Base-by-base conservation (phyloP, 2,329 filamentous ascomycete genomes). In the Colletotrichum tanaceti region DNA sequence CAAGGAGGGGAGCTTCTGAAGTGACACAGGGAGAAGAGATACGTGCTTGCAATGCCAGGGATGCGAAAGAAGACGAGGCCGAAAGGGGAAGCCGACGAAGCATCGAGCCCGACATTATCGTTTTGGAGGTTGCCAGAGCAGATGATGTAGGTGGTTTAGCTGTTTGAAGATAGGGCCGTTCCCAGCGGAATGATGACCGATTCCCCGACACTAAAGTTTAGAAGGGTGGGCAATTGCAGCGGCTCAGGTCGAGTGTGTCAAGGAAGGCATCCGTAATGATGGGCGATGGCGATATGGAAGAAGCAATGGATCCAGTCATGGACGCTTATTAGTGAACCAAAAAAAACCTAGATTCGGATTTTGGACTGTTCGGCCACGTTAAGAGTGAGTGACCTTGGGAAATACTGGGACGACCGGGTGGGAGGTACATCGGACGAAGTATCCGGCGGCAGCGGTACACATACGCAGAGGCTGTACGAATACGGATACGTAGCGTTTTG, bases 61-160 rank as follows among this genome's bases (percentile, higher is more conserved):
- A 22, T 22, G n/a, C 20, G 39, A 44, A 54, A 28, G 35, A 53
- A 38, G 22, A 20, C 18, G 28, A 54, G 22, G 59, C 59, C 47
- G 47, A 46, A 62, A 55, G 50, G 50, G 62, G 47, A 60, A 52
- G 62, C 46, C 38, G 54, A 64, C 24, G 44, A 58, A n/a, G 53
- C 52, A 50, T 35, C 22, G 18, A 41, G 46, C n/a, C 18, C 9
- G 55, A n/a, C 35, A 60, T 28, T 18, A 22, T 22, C 59, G 32
- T 16, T 46, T 20, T 38, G 54, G 53, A 46, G n/a, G 52, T 61
- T 38, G 41, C 35, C 20, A 41, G 39, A 49, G 22, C 49, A 32
- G 22, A n/a, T 49, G 57, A 49, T n/a, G 4, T 35, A 53, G 16
- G 28, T 28, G 28, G 28, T 52, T 52, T 52, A 18, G 24, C 18